Evolutionary conservation across 345 rosid genomes (phyloP), one percentile per base, ranked within the genome.

Genomic region (Laguncularia racemosa): DNA sequence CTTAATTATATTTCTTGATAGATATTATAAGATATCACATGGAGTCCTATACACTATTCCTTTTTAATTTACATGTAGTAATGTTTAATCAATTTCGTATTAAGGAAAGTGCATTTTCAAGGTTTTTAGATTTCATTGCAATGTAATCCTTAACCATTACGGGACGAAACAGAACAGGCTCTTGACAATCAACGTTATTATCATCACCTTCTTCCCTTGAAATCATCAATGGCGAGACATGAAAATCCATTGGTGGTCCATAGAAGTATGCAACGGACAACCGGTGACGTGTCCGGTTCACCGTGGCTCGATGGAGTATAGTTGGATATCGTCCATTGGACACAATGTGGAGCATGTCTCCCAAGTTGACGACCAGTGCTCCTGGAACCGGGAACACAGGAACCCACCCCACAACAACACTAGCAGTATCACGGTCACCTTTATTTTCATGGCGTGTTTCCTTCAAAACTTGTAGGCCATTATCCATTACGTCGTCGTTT

Each of bases 311-410:
- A 48, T 91, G 98, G 50, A 82, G 67, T 13, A 66, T 88, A n/a
- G 57, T 79, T 4, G 60, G 76, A 68, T 79, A 85, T 55, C 65
- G 50, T 4, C 71, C 90, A 33, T 91, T 91, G 0, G 98, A 79
- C 16, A 85, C 20, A 15, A 91, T 81, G 38, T 91, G 95, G 45
- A 91, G 62, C 63, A 88, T 69, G 62, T 91, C 98, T n/a, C 98
- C 96, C 0, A 88, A 74, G 56, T 91, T 85, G 16, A 91, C 95
- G 13, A 85, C 86, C 0, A 91, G 86, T 0, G 89, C 78, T n/a
- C 80, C 88, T 0, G 59, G 46, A 6, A 64, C 47, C 6, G 96
- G 88, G 17, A 53, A 48, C 18, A 91, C 91, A 12, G 77, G 58
- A 52, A 80, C 75, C 97, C 97, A 91, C 8, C 89, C 91, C 10